Evolutionary conservation across 2,329 filamentous ascomycete species (phyloP), one percentile per base, ranked within the genome.

Genomic region (Malbranchea zuffiana): DNA sequence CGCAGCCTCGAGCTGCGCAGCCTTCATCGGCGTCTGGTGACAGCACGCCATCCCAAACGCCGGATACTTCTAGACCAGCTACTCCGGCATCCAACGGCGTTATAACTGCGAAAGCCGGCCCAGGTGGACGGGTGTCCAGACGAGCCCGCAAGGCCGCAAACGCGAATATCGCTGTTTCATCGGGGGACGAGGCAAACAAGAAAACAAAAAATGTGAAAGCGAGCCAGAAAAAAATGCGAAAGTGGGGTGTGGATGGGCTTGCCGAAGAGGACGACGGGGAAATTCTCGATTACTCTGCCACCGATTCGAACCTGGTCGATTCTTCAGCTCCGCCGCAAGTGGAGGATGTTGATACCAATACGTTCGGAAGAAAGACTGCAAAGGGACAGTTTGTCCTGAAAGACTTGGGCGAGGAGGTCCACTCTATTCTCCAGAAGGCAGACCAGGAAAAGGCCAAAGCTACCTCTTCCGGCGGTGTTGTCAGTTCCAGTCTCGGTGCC

Each of bases 381-480:
- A 87, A 88, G 62, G 90, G 90, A 35, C 83, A 95, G 54, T 98
- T 96, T 51, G 80, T 96, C 32, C 67, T 98, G 45, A 93, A 83
- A 53, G 90, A 98, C 52, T 65, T 98, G 5, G 88, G 87, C 43
- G 85, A 94, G 47, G 86, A 98, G 61, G 85, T 98, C 11, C 80
- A 94, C 51, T 80, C 78, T 23, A 95, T 98, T 39, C 69, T 98
- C 29, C 76, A 84, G 21, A 75, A 79, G 15, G 84, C 84, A n/a
- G 78, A 85, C 49, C 74, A 74, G 6, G 77, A 77, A 47, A 70
- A 72, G 32, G 51, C 66, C 2, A 68, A 69, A 35, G 47, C 55
- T 2, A 50, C 55, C 25, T 52, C 63, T 7, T 65, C 71, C 12
- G 65, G 68, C 11, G 81, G 84, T 1, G 64, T 95, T 10, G 74